phyloP scores from a whole-genome alignment of 495 filamentous ascomycete genomes.

The Paragyromitra xinjiangensis region DNA sequence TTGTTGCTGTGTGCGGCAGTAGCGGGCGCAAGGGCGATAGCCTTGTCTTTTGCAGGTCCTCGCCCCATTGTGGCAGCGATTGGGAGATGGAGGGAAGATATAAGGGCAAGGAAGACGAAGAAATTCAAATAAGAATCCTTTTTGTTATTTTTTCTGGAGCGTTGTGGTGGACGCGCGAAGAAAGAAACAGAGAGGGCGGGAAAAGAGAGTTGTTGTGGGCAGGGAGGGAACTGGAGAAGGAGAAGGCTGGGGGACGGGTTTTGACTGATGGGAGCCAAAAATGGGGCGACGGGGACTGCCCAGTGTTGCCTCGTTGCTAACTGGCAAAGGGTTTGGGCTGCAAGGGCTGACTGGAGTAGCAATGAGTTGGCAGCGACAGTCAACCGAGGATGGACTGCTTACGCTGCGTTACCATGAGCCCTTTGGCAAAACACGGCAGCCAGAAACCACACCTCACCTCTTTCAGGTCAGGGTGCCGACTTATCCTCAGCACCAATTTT shows the following conservation, averaged over 20 bases:
- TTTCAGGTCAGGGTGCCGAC: not conserved
- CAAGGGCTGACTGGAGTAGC: conserved; percentile 18
- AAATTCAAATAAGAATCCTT: conserved; percentile 10
- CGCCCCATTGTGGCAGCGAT: conserved; percentile 42
- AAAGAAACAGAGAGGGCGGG: not conserved
- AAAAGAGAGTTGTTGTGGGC: conserved; percentile 15
- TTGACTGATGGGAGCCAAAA: conserved; percentile 34
- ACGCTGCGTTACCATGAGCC: conserved; percentile 25
- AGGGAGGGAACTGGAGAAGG: conserved; percentile 14
- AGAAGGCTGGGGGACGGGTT: conserved; percentile 19
- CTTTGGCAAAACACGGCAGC: conserved; percentile 11
- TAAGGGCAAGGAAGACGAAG: not conserved
- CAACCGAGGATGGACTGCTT: conserved; percentile 21
- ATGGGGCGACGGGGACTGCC: conserved; percentile 27
- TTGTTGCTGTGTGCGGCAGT: conserved; percentile 37
- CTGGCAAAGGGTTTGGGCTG: conserved; percentile 43
- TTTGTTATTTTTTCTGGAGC: conserved; percentile 8
- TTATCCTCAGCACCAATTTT: not conserved
- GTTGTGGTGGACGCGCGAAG: conserved; percentile 10
- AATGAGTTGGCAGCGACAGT: conserved; percentile 38
- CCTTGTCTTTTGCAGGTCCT: conserved; percentile 51
- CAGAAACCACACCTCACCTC: conserved; percentile 17
- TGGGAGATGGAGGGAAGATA: conserved; percentile 19
- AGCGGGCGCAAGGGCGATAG: conserved; percentile 51
- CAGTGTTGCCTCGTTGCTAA: conserved; percentile 17